phyloP scores from a whole-genome alignment of 1,284 basidiomycete species.

The Microbotryum silenes-acaulis region DNA sequence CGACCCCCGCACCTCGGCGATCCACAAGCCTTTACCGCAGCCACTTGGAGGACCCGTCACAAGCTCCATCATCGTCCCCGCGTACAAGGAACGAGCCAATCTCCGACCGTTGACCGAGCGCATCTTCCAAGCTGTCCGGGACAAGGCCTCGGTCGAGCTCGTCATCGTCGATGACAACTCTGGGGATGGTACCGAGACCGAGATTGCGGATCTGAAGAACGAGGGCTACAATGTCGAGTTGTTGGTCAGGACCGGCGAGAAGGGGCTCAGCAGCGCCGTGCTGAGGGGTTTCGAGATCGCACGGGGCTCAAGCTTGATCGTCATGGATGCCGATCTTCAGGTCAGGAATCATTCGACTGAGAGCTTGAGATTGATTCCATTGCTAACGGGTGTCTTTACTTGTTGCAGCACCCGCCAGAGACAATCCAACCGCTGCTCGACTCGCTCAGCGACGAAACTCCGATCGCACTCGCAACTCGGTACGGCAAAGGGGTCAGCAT shows the following conservation, averaged over 20 bases:
- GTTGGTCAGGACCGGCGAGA: conserved; percentile 44
- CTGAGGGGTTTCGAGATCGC: conserved; percentile 46
- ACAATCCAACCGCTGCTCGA: conserved; percentile 43
- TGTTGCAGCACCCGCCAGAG: conserved; percentile 45
- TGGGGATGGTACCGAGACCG: conserved; percentile 46
- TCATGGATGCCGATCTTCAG: conserved; percentile 48
- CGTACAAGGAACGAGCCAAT: conserved; percentile 48
- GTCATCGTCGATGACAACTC: conserved; percentile 50
- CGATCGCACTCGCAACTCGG: conserved; percentile 47
- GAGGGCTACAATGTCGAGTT: conserved; percentile 47
- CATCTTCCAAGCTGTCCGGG: conserved; percentile 39
- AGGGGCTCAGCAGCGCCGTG: conserved; percentile 46
- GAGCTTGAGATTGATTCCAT: neutral
- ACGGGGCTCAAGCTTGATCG: conserved; percentile 44
- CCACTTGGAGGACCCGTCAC: conserved; percentile 29
- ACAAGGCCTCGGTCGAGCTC: conserved; percentile 42
- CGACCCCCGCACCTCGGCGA: conserved; percentile 16
- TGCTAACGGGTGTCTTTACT: neutral
- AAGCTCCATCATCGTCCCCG: conserved; percentile 47
- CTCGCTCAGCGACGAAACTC: conserved; percentile 36
- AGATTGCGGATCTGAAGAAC: conserved; percentile 42
- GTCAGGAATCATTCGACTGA: conserved; percentile 7
- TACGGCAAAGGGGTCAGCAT: conserved; percentile 46
- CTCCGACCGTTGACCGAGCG: conserved; percentile 44
- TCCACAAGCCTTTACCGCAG: conserved; percentile 22